Conservation (phyloP, 2,329 filamentous ascomycete genomes). For the Aspergillus versicolor region DNA sequence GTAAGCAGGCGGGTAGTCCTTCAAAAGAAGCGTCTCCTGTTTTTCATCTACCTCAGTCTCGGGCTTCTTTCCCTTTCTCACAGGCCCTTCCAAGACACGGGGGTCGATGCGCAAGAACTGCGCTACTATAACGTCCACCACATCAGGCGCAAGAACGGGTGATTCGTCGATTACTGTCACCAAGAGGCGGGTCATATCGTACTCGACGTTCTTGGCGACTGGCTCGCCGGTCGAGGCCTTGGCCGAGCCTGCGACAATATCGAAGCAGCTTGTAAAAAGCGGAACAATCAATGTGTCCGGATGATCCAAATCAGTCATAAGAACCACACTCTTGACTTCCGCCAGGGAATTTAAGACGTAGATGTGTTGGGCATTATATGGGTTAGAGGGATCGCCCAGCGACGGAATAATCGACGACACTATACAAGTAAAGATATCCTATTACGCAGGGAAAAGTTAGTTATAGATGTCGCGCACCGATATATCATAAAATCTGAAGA, state of each 20-base stretch:
- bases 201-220: conserved; percentile 88
- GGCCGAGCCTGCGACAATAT: conserved; percentile 78
- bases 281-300: conserved; percentile 75
- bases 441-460: conserved; percentile 6
- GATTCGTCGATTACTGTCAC: conserved; percentile 86
- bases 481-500: not conserved
- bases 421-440: conserved; percentile 94
- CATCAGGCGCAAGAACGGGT: conserved; percentile 70
- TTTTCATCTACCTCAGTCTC: conserved; percentile 64
- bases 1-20: conserved; percentile 88
- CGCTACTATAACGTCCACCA: conserved; percentile 89
- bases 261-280: conserved; percentile 87
- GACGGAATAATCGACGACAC: conserved; percentile 79
- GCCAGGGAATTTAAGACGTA: conserved; percentile 86
- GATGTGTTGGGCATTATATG: conserved; percentile 91
- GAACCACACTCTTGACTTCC: conserved; percentile 90
- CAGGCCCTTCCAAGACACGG: conserved; percentile 51
- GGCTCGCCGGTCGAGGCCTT: conserved; percentile 75
- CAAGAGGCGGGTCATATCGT: conserved; percentile 83
- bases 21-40: conserved; percentile 79
- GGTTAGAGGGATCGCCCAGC: conserved; percentile 79
- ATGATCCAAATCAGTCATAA: conserved; percentile 83
- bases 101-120: conserved; percentile 91
- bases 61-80: conserved; percentile 57
- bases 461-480: not conserved